Percentiles rank a stretch among this genome's conserved stretches.
These are phyloP conservation scores for Nymphaea colorata DNA, from an alignment of 164 flowering plant species.

Conservation along the genomic window DNA sequence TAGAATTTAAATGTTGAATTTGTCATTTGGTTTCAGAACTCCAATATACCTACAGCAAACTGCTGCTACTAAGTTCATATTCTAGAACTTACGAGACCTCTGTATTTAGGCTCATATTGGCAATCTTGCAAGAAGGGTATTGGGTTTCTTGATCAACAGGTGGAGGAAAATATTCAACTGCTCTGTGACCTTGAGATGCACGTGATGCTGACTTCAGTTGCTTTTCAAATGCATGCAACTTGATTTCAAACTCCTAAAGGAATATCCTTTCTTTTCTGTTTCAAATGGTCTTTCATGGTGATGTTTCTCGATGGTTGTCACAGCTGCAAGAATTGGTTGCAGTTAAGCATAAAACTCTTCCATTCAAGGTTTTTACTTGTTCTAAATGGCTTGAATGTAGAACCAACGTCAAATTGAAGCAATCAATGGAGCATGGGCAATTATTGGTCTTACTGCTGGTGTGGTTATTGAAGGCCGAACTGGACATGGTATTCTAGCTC, in stretches of 20 bases:
- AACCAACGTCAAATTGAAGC: constrained; percentile 73
- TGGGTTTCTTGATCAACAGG: neutral
- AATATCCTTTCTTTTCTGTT: neutral
- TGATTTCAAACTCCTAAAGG: too few relatives aligned
- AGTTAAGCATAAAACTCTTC: neutral
- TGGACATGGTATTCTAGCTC: constrained; percentile 52
- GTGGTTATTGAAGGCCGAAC: constrained; percentile 76
- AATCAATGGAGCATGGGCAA: constrained; percentile 97
- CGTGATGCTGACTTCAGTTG: too few relatives aligned
- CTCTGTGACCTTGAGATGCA: neutral
- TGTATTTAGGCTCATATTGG: too few relatives aligned
- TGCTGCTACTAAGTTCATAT: too few relatives aligned
- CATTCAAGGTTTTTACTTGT: too few relatives aligned
- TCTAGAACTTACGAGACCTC: too few relatives aligned
- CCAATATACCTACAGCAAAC: too few relatives aligned
- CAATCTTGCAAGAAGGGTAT: neutral
- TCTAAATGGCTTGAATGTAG: constrained; percentile 19
- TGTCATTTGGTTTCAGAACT: too few relatives aligned
- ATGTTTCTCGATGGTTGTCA: neutral
- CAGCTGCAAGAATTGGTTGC: neutral
- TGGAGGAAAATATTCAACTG: neutral
- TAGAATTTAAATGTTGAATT: too few relatives aligned
- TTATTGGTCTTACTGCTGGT: constrained; percentile 85
- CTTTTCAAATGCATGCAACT: too few relatives aligned
- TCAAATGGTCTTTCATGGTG: neutral